Conservation (phyloP, 1,284 basidiomycete genomes). For the Trametes sp. region DNA sequence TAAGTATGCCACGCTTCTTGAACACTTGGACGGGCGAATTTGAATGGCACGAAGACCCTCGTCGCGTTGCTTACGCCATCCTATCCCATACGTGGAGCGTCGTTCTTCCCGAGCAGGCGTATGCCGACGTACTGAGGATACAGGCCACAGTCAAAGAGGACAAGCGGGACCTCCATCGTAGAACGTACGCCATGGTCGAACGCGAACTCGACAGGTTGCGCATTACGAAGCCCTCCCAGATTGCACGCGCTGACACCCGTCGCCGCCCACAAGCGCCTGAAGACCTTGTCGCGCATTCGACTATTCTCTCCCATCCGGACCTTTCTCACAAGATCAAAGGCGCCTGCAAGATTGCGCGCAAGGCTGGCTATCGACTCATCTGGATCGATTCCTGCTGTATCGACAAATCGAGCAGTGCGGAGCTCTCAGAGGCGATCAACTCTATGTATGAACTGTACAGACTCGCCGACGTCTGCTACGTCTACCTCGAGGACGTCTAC, state of each 20-base stretch:
- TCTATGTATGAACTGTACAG: neutral
- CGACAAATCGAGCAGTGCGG: neutral
- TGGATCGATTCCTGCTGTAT: neutral
- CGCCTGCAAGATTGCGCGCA: neutral
- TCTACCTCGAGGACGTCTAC: constrained; percentile 4
- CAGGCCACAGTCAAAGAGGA: neutral
- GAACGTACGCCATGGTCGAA: too few relatives aligned
- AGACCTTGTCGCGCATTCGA: neutral
- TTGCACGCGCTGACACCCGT: neutral
- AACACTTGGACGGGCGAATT: neutral
- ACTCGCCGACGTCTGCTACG: neutral
- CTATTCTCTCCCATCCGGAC: neutral
- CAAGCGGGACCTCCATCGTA: neutral
- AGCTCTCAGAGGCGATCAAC: constrained; percentile 3
- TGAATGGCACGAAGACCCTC: neutral
- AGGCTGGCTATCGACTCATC: neutral
- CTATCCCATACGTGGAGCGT: neutral
- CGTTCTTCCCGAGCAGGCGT: neutral
- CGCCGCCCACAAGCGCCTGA: neutral
- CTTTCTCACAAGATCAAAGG: neutral
- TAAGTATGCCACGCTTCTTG: neutral
- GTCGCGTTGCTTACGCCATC: neutral
- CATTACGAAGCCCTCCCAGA: neutral
- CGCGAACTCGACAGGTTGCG: too few relatives aligned
- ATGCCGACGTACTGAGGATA: neutral